These are phyloP conservation scores for Quercus lobata DNA, from an alignment of 331 rosid species.

Conservation along the genomic window DNA sequence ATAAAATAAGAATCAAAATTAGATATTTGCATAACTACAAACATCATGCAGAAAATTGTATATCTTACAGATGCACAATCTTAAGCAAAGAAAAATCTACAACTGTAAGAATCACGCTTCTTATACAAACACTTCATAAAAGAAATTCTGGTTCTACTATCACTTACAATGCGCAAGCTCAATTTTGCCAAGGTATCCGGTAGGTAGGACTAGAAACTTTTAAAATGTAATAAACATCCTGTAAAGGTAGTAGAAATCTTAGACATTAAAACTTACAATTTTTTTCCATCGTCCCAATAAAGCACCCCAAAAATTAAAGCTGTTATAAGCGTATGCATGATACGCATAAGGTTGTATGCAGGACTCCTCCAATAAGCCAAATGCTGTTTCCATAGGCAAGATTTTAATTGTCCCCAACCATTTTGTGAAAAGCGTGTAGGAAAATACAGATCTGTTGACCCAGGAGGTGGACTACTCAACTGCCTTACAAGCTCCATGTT, in stretches of 20 bases:
- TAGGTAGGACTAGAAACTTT: background rate
- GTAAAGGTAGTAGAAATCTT: background rate
- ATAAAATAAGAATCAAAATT: background rate
- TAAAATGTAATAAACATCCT: background rate
- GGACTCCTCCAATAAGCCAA: conserved; percentile 70
- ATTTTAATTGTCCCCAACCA: conserved; percentile 51
- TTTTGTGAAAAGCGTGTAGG: conserved; percentile 43
- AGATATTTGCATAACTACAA: background rate
- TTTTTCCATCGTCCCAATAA: conserved; percentile 53
- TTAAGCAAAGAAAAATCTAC: background rate
- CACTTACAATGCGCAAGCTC: too few relatives aligned
- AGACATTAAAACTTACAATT: conserved; percentile 32
- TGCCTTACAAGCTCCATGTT: conserved; percentile 39
- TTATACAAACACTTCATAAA: too few relatives aligned
- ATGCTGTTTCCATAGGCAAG: conserved; percentile 58
- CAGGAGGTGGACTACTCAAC: conserved; percentile 43
- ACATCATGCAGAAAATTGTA: background rate
- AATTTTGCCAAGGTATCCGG: background rate
- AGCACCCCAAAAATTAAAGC: conserved; percentile 42
- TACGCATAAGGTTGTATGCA: conserved; percentile 53
- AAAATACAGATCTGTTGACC: conserved; percentile 47
- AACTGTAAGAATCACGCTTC: background rate
- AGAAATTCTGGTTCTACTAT: too few relatives aligned
- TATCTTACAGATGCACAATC: background rate
- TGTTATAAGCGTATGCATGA: conserved; percentile 22